Conservation (phyloP, 768 basidiomycete genomes). For the Leccinum subgranulosum region DNA sequence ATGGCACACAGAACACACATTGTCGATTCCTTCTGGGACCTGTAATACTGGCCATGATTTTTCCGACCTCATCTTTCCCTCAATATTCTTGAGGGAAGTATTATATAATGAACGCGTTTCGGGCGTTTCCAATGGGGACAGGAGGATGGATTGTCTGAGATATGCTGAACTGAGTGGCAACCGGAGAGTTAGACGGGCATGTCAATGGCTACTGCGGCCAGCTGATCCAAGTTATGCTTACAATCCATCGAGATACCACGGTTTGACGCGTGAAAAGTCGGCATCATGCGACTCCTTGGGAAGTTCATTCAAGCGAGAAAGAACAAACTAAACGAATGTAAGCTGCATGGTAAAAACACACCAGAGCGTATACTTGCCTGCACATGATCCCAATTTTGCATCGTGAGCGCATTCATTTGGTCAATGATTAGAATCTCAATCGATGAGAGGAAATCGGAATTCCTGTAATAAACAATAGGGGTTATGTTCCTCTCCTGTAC, state of each 20-base stretch:
- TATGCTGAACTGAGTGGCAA: constrained; percentile 60
- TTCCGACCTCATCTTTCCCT: constrained; percentile 76
- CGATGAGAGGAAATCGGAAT: constrained; percentile 87
- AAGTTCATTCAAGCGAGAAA: constrained; percentile 80
- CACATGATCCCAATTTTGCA: constrained; percentile 99
- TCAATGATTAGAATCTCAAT: constrained; percentile 91
- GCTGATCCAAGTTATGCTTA: constrained; percentile 40
- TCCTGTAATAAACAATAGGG: constrained; percentile 42
- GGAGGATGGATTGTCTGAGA: constrained; percentile 84
- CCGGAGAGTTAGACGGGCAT: constrained; percentile 54
- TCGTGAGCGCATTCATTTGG: constrained; percentile 86
- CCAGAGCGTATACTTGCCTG: constrained; percentile 52
- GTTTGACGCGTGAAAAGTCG: constrained; percentile 96
- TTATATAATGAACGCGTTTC: constrained; percentile 84
- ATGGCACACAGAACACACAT: constrained; percentile 43
- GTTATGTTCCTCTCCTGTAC: not conserved
- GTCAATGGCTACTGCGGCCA: constrained; percentile 76
- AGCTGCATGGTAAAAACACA: not conserved
- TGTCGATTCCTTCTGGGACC: constrained; percentile 81
- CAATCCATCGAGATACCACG: constrained; percentile 97
- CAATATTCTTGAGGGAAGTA: constrained; percentile 71
- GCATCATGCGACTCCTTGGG: constrained; percentile 92
- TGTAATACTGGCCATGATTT: constrained; percentile 67
- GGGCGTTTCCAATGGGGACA: constrained; percentile 87
- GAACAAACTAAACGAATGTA: constrained; percentile 59